Evolutionary conservation across 2,329 filamentous ascomycete species (phyloP).

Genomic region (Colletotrichum acutatum): DNA sequence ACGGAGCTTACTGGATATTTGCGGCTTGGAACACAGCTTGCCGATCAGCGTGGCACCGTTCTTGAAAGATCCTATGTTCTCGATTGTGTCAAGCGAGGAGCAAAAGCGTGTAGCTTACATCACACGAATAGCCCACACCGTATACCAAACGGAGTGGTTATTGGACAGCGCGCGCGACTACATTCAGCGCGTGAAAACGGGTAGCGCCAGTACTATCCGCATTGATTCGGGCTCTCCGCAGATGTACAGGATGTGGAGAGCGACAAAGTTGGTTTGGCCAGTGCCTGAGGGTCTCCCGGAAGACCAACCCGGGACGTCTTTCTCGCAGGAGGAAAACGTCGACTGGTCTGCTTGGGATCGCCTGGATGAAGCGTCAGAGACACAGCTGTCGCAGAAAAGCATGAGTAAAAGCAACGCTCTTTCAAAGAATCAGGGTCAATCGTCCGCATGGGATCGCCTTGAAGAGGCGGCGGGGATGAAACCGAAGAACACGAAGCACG

Average conservation of each 20-base stretch:
- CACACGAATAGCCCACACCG: neutral
- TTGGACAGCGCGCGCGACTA: neutral
- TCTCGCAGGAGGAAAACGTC: neutral
- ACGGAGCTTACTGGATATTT: constrained; percentile 24
- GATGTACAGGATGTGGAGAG: neutral
- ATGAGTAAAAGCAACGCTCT: neutral
- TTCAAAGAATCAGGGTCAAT: neutral
- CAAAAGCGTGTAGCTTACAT: neutral
- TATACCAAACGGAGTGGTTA: neutral
- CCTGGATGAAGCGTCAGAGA: neutral
- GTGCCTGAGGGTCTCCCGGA: neutral
- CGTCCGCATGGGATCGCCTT: neutral
- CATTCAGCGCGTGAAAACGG: neutral
- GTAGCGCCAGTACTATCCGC: neutral
- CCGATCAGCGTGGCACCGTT: constrained; percentile 1
- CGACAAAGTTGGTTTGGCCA: neutral
- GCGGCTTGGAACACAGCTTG: neutral
- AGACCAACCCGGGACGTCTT: neutral
- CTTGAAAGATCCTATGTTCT: neutral
- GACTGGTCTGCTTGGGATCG: neutral
- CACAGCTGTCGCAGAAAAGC: neutral
- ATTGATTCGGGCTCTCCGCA: neutral
- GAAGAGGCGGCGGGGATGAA: neutral
- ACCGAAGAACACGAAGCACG: neutral
- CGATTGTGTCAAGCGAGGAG: neutral